phyloP scores from a whole-genome alignment of 768 basidiomycete species.

The Termitomyces sp. region DNA sequence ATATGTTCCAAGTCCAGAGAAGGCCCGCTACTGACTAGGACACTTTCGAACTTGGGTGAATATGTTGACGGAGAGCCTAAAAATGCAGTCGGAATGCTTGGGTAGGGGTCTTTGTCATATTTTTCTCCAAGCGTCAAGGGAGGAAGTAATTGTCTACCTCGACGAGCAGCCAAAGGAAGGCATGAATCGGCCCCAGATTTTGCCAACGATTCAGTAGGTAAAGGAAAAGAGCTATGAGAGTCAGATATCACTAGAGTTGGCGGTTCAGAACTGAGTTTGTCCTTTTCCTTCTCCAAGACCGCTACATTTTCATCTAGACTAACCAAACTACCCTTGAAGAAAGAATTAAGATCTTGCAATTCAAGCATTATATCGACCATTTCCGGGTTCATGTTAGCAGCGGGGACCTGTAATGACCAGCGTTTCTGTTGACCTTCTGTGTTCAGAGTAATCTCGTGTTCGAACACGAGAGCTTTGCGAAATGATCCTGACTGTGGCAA shows the following conservation, averaged over 20 bases:
- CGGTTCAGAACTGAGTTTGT: slow-evolving; percentile 17
- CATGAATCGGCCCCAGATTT: slow-evolving; percentile 15
- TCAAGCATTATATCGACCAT: slow-evolving; percentile 35
- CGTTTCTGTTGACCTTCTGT: slow-evolving; percentile 23
- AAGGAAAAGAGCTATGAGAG: slow-evolving; percentile 31
- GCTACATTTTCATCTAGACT: slow-evolving; percentile 12
- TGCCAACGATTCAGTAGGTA: slow-evolving; percentile 28
- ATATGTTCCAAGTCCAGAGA: slow-evolving; percentile 35
- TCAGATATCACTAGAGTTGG: slow-evolving; percentile 37
- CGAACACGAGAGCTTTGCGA: slow-evolving; percentile 27
- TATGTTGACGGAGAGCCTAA: slow-evolving; percentile 34
- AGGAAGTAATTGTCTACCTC: slow-evolving; percentile 30
- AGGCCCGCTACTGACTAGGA: slow-evolving; percentile 16
- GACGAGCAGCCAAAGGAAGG: slow-evolving; percentile 27
- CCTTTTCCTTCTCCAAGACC: slow-evolving; percentile 13
- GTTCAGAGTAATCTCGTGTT: slow-evolving; percentile 26
- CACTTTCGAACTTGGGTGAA: slow-evolving; percentile 26
- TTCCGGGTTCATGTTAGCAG: slow-evolving; percentile 29
- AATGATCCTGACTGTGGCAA: slow-evolving; percentile 9
- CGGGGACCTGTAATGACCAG: slow-evolving; percentile 27
- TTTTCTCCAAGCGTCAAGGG: slow-evolving; percentile 20
- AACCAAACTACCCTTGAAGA: slow-evolving; percentile 26
- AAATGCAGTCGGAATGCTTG: slow-evolving; percentile 38
- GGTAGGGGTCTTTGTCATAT: slow-evolving; percentile 24
- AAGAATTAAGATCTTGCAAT: slow-evolving; percentile 31